These are phyloP conservation scores for Fraxinus sp. DNA, from an alignment of 305 asterid genomes.

Conservation along the genomic window DNA sequence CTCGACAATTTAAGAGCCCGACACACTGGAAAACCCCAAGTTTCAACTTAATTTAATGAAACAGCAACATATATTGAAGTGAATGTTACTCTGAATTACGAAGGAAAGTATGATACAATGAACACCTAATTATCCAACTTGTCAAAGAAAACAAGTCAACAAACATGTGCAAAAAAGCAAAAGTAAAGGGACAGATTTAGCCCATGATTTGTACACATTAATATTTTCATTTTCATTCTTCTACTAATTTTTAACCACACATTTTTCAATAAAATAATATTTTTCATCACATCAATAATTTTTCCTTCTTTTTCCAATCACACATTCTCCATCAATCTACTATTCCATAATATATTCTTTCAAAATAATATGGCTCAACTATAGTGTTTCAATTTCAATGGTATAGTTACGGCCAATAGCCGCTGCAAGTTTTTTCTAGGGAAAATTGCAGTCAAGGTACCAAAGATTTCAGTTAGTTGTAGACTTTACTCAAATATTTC, in stretches of 20 bases:
- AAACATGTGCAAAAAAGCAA: not conserved
- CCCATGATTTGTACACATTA: no score
- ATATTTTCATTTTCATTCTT: no score
- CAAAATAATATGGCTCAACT: no score
- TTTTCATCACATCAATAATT: no score
- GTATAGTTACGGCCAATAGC: not conserved
- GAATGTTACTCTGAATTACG: not conserved
- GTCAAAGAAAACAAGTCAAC: not conserved
- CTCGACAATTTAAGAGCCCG: not conserved
- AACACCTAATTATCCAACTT: not conserved
- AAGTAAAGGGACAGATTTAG: not conserved
- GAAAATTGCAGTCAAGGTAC: no score
- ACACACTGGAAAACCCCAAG: not conserved
- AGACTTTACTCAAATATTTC: no score
- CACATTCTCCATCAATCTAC: no score
- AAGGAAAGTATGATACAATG: not conserved
- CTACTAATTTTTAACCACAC: no score
- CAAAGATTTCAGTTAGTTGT: no score
- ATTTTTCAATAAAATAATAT: no score
- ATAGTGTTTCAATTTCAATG: not conserved
- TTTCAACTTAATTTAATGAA: not conserved
- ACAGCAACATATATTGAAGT: not conserved
- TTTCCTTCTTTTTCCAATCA: no score
- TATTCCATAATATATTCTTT: no score
- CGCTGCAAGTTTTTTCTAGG: not conserved